These are phyloP conservation scores for Coemansia sp. DNA, from an alignment of 371 early-diverging fungal genomes.

Conservation along the genomic window DNA sequence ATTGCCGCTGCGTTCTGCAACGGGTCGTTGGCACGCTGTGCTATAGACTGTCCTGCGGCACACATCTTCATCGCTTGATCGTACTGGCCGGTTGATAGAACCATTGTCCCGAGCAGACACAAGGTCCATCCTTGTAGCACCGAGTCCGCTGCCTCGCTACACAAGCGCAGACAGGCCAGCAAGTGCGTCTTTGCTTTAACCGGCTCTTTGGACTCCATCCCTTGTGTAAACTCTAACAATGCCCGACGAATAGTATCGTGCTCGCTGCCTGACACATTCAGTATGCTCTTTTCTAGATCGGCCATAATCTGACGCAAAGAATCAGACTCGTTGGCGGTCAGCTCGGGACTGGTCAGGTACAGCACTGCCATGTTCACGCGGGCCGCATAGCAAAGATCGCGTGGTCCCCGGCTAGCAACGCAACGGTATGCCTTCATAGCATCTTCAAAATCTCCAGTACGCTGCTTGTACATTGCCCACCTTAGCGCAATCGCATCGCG, in stretches of 20 bases:
- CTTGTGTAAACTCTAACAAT: slow-evolving; percentile 30
- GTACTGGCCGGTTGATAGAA: slow-evolving; percentile 43
- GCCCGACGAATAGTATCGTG: slow-evolving; percentile 14
- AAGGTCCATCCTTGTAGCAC: slow-evolving; percentile 45
- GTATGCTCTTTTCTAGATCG: background rate
- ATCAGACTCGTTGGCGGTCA: background rate
- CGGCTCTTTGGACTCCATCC: slow-evolving; percentile 28
- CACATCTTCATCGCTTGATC: slow-evolving; percentile 49
- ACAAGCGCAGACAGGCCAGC: slow-evolving; percentile 26
- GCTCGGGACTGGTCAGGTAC: slow-evolving; percentile 5
- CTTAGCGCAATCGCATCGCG: slow-evolving; percentile 37
- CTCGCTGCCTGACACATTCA: slow-evolving; percentile 3
- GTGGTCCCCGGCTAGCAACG: slow-evolving; percentile 10
- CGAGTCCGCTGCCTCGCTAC: slow-evolving; percentile 22
- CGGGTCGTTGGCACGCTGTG: slow-evolving; percentile 37
- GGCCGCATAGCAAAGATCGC: slow-evolving; percentile 21
- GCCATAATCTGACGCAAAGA: background rate
- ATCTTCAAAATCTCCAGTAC: slow-evolving; percentile 31
- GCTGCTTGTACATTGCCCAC: slow-evolving; percentile 47
- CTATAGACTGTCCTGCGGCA: slow-evolving; percentile 40
- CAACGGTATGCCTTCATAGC: slow-evolving; percentile 35
- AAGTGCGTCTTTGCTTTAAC: slow-evolving; percentile 41
- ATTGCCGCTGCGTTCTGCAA: slow-evolving; percentile 45
- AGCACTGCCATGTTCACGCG: slow-evolving; percentile 24
- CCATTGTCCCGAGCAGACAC: slow-evolving; percentile 36